These are phyloP conservation scores for Trichoderma breve DNA, from an alignment of 2,329 filamentous ascomycete genomes.

Conservation along the genomic window DNA sequence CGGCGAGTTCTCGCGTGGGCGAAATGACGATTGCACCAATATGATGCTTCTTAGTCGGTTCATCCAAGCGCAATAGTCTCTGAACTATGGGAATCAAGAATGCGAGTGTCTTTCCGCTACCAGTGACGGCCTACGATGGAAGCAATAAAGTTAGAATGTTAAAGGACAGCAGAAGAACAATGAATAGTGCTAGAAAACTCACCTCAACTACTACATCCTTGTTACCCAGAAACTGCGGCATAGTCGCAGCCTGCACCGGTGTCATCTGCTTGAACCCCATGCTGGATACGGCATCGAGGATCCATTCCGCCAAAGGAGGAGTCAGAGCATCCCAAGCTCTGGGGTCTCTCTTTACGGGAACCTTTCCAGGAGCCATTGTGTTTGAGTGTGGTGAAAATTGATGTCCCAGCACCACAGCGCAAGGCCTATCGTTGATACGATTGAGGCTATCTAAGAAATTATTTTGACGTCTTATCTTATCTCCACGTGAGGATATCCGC, in stretches of 20 bases:
- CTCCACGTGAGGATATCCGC: conserved; percentile 29
- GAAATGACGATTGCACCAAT: conserved; percentile 89
- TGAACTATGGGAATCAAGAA: conserved; percentile 84
- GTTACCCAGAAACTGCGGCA: conserved; percentile 83
- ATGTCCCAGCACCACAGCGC: neutral
- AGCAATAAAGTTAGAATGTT: neutral
- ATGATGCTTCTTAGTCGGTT: conserved; percentile 85
- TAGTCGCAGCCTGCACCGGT: conserved; percentile 88
- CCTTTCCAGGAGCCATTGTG: conserved; percentile 36
- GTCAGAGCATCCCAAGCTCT: conserved; percentile 45
- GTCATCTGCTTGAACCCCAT: conserved; percentile 89
- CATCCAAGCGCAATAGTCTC: conserved; percentile 73
- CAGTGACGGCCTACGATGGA: conserved; percentile 68
- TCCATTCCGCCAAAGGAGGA: conserved; percentile 60
- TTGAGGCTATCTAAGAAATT: conserved; percentile 14
- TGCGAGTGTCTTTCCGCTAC: conserved; percentile 84
- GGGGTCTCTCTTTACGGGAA: conserved; percentile 43
- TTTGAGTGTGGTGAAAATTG: neutral
- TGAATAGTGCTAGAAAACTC: conserved; percentile 20
- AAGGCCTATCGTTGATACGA: neutral
- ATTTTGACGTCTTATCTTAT: conserved; percentile 31
- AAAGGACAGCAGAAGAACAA: neutral
- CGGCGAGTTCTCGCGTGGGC: conserved; percentile 84
- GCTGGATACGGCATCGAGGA: conserved; percentile 75
- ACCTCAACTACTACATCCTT: conserved; percentile 91